These are phyloP conservation scores for Decorospora gaudefroyi DNA, from an alignment of 2,329 filamentous ascomycete species.

Conservation along the genomic window DNA sequence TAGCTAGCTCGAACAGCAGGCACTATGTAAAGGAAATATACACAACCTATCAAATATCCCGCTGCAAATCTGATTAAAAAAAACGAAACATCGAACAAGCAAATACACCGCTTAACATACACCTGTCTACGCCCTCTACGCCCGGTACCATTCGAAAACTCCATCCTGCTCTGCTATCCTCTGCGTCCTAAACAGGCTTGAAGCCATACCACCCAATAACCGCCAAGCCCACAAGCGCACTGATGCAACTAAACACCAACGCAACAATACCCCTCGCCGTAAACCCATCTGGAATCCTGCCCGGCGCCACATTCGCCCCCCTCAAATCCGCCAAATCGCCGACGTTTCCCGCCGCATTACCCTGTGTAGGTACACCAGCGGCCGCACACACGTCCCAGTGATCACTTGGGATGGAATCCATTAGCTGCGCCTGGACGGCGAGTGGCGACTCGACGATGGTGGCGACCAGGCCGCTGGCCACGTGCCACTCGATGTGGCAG, in stretches of 20 bases:
- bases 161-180: too few species aligned
- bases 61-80: too few species aligned
- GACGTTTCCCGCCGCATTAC: constrained; percentile 78
- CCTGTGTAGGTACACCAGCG: constrained; percentile 56
- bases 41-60: too few species aligned
- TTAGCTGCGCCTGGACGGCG: constrained; percentile 61
- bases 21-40: too few species aligned
- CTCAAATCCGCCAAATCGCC: constrained; percentile 61
- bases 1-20: too few species aligned
- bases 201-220: constrained; percentile 71
- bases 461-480: constrained; percentile 55
- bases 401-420: constrained; percentile 63
- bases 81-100: too few species aligned
- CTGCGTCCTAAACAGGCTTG: constrained; percentile 36
- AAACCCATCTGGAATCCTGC: constrained; percentile 68
- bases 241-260: constrained; percentile 71
- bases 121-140: too few species aligned
- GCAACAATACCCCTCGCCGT: constrained; percentile 73
- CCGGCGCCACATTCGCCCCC: constrained; percentile 59
- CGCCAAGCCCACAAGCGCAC: constrained; percentile 69
- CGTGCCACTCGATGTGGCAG: constrained; percentile 48
- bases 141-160: too few species aligned
- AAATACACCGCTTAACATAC: too few species aligned
- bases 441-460: constrained; percentile 58
- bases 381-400: constrained; percentile 64